A percentile compares a stretch with the other conserved stretches of the same genome.
Conservation (phyloP, 202 grass and related monocot genomes). For the Elaeis oleifera region DNA sequence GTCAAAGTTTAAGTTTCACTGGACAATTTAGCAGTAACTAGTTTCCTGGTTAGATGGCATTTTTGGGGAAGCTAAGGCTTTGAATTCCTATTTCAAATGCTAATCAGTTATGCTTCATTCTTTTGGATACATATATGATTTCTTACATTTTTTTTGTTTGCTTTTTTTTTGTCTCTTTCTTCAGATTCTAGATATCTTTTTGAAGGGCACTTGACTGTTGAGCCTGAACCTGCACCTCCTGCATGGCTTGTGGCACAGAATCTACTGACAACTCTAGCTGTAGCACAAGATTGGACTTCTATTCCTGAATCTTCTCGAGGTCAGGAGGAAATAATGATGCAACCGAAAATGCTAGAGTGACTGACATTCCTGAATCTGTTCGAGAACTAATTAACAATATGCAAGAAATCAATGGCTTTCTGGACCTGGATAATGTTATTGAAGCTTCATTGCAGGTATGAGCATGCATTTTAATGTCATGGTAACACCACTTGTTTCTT, state of each 20-base stretch:
- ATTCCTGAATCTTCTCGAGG: conserved; percentile 45
- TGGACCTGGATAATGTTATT: conserved; percentile 65
- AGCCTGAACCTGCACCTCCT: conserved; percentile 78
- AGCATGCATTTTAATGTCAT: too few relatives aligned
- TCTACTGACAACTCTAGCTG: conserved; percentile 32
- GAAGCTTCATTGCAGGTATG: conserved; percentile 80
- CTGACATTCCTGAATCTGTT: conserved; percentile 35
- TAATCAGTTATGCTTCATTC: not conserved
- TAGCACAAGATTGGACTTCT: conserved; percentile 45
- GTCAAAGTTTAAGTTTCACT: too few relatives aligned
- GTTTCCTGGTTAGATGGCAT: too few relatives aligned
- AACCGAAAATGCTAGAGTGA: conserved; percentile 9
- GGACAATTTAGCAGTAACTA: too few relatives aligned
- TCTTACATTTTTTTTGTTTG: conserved; percentile 7
- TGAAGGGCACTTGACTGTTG: conserved; percentile 85
- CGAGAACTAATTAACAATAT: conserved; percentile 51
- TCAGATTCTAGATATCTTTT: conserved; percentile 76
- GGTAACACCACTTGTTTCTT: too few relatives aligned
- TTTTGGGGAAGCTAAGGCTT: too few relatives aligned
- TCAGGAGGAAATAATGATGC: conserved; percentile 25
- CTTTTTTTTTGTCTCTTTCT: conserved; percentile 30
- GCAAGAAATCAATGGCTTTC: conserved; percentile 19
- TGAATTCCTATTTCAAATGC: not conserved
- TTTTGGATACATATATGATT: not conserved
- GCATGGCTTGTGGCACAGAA: conserved; percentile 89